Base-by-base conservation (phyloP, 176 grass and related monocot species). In the Musa beccarii region DNA sequence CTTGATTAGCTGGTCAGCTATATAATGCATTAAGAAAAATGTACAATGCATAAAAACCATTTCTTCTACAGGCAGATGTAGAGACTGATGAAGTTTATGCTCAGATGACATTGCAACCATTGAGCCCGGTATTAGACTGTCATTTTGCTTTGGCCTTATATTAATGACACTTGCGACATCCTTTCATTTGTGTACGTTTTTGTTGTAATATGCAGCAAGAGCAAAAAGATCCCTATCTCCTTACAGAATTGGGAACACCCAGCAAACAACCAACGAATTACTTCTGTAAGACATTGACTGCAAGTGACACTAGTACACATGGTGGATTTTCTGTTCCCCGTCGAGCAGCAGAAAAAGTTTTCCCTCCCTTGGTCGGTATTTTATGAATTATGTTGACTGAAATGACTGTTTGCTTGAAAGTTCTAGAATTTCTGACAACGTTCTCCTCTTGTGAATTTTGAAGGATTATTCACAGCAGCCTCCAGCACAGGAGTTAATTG, bases 321-420 rank as follows among this genome's bases (percentile, higher is more conserved):
- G 95, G 95, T 74, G 95, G 95, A 71, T 99, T 99, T 51, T 99
- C 95, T 79, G 95, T 99, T 89, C 95, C 95, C 50, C 90, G 95
- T 22, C 86, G 95, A 86, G 88, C 95, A 80, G 95, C 95, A 75
- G 95, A 99, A 80, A 99, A 99, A 82, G 95, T 99, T 65, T 94
- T 99, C 56, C 95, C 95, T 79, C 91, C 95, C 11, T 76, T 99
- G 95, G 95, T 99, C 79, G 74, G 84, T 84, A n/a, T 66, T 28
- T 69, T 63, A 75, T 76, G 21, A 14, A 11, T 53, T 53, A 24
- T 53, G 17, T 50, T 54, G 20, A 22, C 11, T 72, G 49, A 4
- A 54, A 57, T 57, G 16, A 57, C 12, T 13, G 54, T 57, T 11
- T 13, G 2, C 2, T 12, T 59, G 16, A 13, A 59, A 2, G 1